Evolutionary conservation across 345 rosid genomes (phyloP).

Genomic region (Eucalyptus curtisii): DNA sequence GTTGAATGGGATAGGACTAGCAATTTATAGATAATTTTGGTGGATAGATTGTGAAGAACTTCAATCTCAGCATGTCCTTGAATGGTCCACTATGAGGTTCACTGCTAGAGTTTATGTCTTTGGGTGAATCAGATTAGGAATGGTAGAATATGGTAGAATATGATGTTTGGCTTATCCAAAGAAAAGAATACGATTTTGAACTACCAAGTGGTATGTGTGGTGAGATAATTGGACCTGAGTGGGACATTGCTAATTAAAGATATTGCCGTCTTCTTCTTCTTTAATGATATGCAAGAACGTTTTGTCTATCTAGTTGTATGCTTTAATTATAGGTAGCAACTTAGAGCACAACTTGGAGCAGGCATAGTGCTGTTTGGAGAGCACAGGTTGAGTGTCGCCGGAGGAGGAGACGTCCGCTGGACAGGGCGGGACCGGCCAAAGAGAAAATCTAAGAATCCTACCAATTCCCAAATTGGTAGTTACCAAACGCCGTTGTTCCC

Average conservation of each 20-base stretch:
- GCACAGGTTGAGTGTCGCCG: slow-evolving; percentile 54
- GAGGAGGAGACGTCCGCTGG: too few relatives aligned
- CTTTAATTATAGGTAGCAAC: slow-evolving; percentile 51
- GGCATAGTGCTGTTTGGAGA: slow-evolving; percentile 43
- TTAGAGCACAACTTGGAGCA: slow-evolving; percentile 14
- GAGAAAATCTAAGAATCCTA: too few relatives aligned
- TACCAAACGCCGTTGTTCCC: too few relatives aligned
- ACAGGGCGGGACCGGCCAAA: too few relatives aligned
- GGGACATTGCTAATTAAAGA: neutral
- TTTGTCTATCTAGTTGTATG: neutral
- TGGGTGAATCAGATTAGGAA: neutral
- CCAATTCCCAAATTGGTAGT: too few relatives aligned
- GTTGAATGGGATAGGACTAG: neutral
- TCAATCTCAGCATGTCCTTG: neutral
- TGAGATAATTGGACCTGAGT: neutral
- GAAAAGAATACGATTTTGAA: neutral
- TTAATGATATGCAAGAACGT: neutral
- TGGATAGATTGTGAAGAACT: neutral
- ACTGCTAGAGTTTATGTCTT: neutral
- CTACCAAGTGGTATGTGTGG: neutral
- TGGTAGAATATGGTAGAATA: neutral
- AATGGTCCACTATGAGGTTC: neutral
- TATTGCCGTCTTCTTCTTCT: neutral
- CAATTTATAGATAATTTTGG: neutral
- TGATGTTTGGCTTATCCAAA: neutral